A percentile compares a stretch with the other conserved stretches of the same genome.
phyloP scores from a whole-genome alignment of 768 basidiomycete species.

The Lactarius hatsudake region DNA sequence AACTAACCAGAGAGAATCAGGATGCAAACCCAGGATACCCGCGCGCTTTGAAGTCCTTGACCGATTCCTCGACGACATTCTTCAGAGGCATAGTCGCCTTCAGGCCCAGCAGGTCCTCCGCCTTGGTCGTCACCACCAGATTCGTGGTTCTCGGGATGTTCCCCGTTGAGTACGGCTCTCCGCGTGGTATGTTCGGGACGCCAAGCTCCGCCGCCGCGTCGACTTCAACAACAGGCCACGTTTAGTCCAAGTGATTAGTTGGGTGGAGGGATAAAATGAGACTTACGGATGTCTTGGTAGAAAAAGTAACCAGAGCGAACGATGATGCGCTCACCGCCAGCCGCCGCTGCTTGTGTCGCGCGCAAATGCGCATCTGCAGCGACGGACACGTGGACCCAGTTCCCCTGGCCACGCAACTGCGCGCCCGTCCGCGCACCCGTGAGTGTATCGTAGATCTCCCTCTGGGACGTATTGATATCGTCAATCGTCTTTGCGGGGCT shows the following conservation, averaged over 20 bases:
- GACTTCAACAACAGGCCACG: not conserved
- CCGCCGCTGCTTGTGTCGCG: not conserved
- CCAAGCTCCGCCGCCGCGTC: slow-evolving; percentile 14
- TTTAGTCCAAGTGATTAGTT: not conserved
- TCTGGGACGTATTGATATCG: too few relatives aligned
- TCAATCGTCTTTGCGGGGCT: too few relatives aligned
- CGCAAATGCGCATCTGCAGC: slow-evolving; percentile 18
- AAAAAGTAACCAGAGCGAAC: slow-evolving; percentile 9
- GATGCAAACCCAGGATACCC: too few relatives aligned
- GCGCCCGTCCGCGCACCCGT: too few relatives aligned
- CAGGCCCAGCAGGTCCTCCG: slow-evolving; percentile 13
- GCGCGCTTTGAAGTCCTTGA: too few relatives aligned
- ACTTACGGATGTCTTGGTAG: slow-evolving; percentile 19
- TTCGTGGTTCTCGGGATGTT: not conserved
- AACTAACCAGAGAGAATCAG: too few relatives aligned
- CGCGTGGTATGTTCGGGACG: slow-evolving; percentile 8
- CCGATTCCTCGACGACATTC: too few relatives aligned
- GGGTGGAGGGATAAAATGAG: not conserved
- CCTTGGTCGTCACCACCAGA: slow-evolving; percentile 5
- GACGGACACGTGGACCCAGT: slow-evolving; percentile 8
- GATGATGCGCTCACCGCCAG: slow-evolving; percentile 20
- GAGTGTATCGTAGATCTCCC: slow-evolving; percentile 16
- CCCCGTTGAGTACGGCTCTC: slow-evolving; percentile 13
- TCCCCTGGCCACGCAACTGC: not conserved
- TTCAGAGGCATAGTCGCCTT: not conserved